phyloP scores from a whole-genome alignment of 768 basidiomycete genomes.

The Suillus subalutaceus region DNA sequence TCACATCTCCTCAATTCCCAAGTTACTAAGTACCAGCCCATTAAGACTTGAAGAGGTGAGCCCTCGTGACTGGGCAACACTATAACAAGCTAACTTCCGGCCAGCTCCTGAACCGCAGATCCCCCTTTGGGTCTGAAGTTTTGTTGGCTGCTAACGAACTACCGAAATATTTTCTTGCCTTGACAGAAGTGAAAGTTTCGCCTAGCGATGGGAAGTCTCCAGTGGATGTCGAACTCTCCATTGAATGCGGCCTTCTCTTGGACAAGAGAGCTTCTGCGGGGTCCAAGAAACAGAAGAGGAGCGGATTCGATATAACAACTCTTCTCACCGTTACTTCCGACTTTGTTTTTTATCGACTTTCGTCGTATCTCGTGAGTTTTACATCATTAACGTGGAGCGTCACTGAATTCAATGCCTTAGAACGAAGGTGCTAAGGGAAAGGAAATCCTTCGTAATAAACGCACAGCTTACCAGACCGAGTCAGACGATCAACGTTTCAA shows the following conservation, averaged over 20 bases:
- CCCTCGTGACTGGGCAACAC: neutral
- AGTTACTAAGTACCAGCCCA: conserved; percentile 58
- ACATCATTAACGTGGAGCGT: neutral
- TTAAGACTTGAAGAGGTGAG: conserved; percentile 64
- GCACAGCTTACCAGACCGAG: conserved; percentile 74
- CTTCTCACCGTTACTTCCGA: conserved; percentile 81
- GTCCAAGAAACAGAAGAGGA: conserved; percentile 47
- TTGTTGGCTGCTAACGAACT: conserved; percentile 61
- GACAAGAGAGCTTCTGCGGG: conserved; percentile 38
- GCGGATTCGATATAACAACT: conserved; percentile 62
- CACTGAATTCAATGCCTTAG: conserved; percentile 39
- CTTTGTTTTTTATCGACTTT: conserved; percentile 73
- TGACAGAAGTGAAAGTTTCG: conserved; percentile 50
- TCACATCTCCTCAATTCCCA: conserved; percentile 65
- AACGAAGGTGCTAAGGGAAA: conserved; percentile 64
- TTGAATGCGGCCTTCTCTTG: conserved; percentile 56
- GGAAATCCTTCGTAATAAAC: conserved; percentile 61
- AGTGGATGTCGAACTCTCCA: conserved; percentile 56
- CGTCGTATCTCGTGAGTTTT: conserved; percentile 70
- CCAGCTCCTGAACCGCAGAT: conserved; percentile 72
- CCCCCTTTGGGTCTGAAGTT: conserved; percentile 76
- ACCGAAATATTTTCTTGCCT: conserved; percentile 61
- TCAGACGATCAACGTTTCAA: conserved; percentile 61
- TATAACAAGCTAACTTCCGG: conserved; percentile 12
- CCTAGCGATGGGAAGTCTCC: conserved; percentile 50